Conservation (phyloP, 805 yeast genomes). For the Kazachstania psychrophila region DNA sequence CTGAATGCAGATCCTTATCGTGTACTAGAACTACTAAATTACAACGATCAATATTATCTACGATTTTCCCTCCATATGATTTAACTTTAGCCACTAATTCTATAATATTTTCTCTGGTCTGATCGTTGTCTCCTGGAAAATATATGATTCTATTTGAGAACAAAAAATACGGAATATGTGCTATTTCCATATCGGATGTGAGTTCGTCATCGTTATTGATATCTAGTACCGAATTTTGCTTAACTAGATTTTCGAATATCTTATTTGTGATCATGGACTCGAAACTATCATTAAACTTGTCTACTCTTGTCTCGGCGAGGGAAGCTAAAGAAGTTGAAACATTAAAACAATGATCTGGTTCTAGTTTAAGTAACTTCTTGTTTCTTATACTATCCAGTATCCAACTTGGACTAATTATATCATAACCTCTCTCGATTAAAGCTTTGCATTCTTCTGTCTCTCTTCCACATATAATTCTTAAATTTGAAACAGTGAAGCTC, state of each 20-base stretch:
- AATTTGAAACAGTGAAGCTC: slow-evolving; percentile 8
- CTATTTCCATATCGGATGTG: neutral
- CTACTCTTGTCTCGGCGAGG: slow-evolving; percentile 34
- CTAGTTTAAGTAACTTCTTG: slow-evolving; percentile 39
- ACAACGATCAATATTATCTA: slow-evolving; percentile 24
- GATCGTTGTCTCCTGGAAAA: slow-evolving; percentile 19
- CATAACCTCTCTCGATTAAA: slow-evolving; percentile 41
- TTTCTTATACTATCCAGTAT: slow-evolving; percentile 45
- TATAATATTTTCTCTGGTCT: too few species aligned
- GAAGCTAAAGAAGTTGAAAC: slow-evolving; percentile 29
- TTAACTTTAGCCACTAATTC: slow-evolving; percentile 25
- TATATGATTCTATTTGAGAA: slow-evolving; percentile 32
- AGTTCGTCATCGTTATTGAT: neutral
- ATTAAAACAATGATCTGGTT: slow-evolving; percentile 47
- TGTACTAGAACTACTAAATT: slow-evolving; percentile 34
- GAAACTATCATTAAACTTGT: slow-evolving; percentile 57
- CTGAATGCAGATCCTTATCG: slow-evolving; percentile 1
- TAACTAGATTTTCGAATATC: neutral
- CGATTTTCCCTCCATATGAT: slow-evolving; percentile 38
- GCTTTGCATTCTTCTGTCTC: slow-evolving; percentile 33
- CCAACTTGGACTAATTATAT: slow-evolving; percentile 64
- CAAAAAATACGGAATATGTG: slow-evolving; percentile 24
- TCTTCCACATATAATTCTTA: slow-evolving; percentile 33
- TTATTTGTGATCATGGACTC: too few species aligned
- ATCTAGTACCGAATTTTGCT: neutral